Conservation (phyloP, 2,329 filamentous ascomycete species). For the Pyrenochaeta sp. region DNA sequence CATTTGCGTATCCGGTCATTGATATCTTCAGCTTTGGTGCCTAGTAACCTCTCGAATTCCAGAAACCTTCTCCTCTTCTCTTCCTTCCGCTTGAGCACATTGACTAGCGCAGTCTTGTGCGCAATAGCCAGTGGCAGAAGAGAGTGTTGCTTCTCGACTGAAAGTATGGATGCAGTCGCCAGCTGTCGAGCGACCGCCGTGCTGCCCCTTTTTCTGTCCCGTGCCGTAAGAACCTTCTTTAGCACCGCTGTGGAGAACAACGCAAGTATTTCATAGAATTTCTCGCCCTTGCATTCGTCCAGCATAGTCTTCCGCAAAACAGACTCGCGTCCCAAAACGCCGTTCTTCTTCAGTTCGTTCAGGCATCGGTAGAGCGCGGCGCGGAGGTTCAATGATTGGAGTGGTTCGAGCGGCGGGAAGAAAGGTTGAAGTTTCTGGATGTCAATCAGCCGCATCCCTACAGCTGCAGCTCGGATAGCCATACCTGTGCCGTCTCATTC, state of each 20-base stretch:
- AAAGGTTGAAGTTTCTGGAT: slow-evolving; percentile 83
- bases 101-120: slow-evolving; percentile 73
- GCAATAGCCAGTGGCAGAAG: slow-evolving; percentile 75
- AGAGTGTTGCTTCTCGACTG: slow-evolving; percentile 43
- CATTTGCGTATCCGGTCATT: slow-evolving; percentile 60
- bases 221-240: slow-evolving; percentile 68
- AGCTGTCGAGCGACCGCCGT: slow-evolving; percentile 60
- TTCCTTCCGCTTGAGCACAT: slow-evolving; percentile 67
- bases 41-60: slow-evolving; percentile 72
- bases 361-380: slow-evolving; percentile 82
- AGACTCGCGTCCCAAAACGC: slow-evolving; percentile 78
- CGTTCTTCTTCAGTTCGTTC: slow-evolving; percentile 87
- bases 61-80: slow-evolving; percentile 66
- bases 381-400: slow-evolving; percentile 90
- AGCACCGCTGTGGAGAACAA: slow-evolving; percentile 85
- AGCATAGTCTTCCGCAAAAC: slow-evolving; percentile 93
- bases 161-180: slow-evolving; percentile 52
- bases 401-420: slow-evolving; percentile 88
- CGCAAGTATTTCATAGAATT: slow-evolving; percentile 85
- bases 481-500: slow-evolving; percentile 75
- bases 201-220: slow-evolving; percentile 51
- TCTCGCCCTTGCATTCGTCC: slow-evolving; percentile 93
- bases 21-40: slow-evolving; percentile 68
- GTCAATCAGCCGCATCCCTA: slow-evolving; percentile 1
- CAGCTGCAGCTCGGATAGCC: neutral